Evolutionary conservation across 768 basidiomycete genomes (phyloP).

Genomic region (Lentinula aciculospora): DNA sequence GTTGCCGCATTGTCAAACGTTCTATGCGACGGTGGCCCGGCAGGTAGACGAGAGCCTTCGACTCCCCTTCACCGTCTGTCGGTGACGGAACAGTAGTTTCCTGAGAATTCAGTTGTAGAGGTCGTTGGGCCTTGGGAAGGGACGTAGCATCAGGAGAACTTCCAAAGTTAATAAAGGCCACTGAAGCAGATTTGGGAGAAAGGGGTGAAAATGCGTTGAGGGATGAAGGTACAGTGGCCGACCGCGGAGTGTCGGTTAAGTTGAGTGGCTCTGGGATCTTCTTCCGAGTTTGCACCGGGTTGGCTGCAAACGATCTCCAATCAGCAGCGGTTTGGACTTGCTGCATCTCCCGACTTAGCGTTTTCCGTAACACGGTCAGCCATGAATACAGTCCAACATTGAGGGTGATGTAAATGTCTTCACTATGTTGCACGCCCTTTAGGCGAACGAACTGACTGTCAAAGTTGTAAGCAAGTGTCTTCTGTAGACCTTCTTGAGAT

Average conservation of each 20-base stretch:
- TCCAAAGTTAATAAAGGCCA: neutral
- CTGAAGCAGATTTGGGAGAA: neutral
- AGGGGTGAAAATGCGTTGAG: neutral
- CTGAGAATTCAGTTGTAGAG: neutral
- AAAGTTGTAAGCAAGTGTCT: constrained; percentile 61
- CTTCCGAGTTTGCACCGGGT: constrained; percentile 24
- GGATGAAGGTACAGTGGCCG: constrained; percentile 21
- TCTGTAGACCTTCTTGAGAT: constrained; percentile 28
- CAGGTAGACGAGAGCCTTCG: constrained; percentile 39
- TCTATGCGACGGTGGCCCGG: constrained; percentile 64
- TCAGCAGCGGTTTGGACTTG: constrained; percentile 60
- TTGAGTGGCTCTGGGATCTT: constrained; percentile 32
- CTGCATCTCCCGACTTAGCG: constrained; percentile 71
- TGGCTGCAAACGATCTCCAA: constrained; percentile 32
- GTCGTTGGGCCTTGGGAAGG: neutral
- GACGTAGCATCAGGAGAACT: neutral
- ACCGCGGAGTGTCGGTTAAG: constrained; percentile 23
- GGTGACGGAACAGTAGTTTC: neutral
- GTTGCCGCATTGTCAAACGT: constrained; percentile 76
- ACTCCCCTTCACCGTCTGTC: constrained; percentile 15
- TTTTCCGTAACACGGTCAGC: constrained; percentile 75
- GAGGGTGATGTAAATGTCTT: constrained; percentile 82
- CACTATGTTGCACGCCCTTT: constrained; percentile 42
- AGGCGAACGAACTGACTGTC: constrained; percentile 60
- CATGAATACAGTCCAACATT: constrained; percentile 80